Evolutionary conservation across 768 basidiomycete species (phyloP), one percentile per base, ranked within the genome.

Genomic region (Pleurotus pulmonarius): DNA sequence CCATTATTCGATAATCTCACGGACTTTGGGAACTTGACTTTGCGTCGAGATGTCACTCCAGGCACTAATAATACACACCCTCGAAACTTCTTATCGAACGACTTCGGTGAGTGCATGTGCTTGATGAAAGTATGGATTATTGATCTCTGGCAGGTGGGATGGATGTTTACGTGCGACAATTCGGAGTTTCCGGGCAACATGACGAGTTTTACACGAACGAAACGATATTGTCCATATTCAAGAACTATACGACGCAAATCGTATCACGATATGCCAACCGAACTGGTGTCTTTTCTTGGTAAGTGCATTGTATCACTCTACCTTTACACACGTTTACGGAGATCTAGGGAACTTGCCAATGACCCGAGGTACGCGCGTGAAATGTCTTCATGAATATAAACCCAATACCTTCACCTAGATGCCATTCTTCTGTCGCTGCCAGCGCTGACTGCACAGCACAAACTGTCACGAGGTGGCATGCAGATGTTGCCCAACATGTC

Each of bases 121-220:
- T 55, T 20, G 26, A 34, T 46, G 11, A 13, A 3, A 45, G n/a
- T 25, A 7, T 46, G 43, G 58, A 25, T 60, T 59, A 61, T 47
- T 6, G 51, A 16, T 8, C 11, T 16, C 15, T 26, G 39, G 57
- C 54, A 85, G 84, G 84, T 47, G 85, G 85, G 34, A 85, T 86
- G 83, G 86, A 88, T 65, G 65, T 75, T 12, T 88, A 87, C 64
- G 81, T 87, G 51, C 77, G 81, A 60, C 72, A 73, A 65, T 80
- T 76, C 54, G 71, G 69, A 8, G 66, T 63, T n/a, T 59, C 56
- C 63, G 73, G 67, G 39, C 58, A 65, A 18, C 86, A 88, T 64
- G 85, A 85, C 57, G 73, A 81, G 47, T 88, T 88, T 64, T 88
- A 80, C 67, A 74, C 73, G 11, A 73, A 86, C 58, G 64, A 74